Percentiles rank a stretch among this genome's conserved stretches.
Conservation (phyloP, 148 eudicot genomes). For the Diospyros lotus region DNA sequence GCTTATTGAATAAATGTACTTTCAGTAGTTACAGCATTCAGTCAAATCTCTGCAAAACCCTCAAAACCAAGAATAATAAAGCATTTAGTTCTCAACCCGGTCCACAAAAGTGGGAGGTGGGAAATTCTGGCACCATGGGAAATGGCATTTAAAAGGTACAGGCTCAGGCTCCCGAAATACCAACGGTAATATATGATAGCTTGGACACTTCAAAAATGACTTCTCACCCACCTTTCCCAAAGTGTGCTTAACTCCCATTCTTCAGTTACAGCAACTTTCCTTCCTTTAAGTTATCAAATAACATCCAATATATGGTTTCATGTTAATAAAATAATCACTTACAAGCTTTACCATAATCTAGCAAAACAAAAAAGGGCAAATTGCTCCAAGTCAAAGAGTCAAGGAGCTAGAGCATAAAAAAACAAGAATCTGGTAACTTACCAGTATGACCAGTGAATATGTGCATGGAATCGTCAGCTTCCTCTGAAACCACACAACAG, state of each 20-base stretch:
- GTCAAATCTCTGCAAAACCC: neutral
- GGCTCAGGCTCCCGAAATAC: too few species aligned
- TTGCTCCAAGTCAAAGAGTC: too few species aligned
- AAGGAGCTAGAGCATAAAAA: neutral
- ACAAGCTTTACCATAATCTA: neutral
- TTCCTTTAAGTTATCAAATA: neutral
- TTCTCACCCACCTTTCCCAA: neutral
- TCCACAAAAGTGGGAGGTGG: too few species aligned
- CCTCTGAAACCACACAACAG: constrained; percentile 39
- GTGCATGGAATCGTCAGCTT: constrained; percentile 85
- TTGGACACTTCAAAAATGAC: neutral
- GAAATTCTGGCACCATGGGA: too few species aligned
- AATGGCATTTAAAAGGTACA: too few species aligned
- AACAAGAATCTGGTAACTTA: constrained; percentile 13
- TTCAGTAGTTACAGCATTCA: too few species aligned
- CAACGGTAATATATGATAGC: neutral
- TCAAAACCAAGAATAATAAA: neutral
- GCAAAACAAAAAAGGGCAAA: too few species aligned
- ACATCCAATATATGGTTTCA: neutral
- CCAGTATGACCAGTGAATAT: constrained; percentile 90
- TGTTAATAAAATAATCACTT: neutral
- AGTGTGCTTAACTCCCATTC: too few species aligned
- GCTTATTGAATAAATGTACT: too few species aligned
- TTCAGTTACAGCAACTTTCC: too few species aligned
- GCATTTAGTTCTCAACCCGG: neutral